Evolutionary conservation across 805 yeast genomes (phyloP), one percentile per base, ranked within the genome.

Genomic region (Candida verbasci): DNA sequence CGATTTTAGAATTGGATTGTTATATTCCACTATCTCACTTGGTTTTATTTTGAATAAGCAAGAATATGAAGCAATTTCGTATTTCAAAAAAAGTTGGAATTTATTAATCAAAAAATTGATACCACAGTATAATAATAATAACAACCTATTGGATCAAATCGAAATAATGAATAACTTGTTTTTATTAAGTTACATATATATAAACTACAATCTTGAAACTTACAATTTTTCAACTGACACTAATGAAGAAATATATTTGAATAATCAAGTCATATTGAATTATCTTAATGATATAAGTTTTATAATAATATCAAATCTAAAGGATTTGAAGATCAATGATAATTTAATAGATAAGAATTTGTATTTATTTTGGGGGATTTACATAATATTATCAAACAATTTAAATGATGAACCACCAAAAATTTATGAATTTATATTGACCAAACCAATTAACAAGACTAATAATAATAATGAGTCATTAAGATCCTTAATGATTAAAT

Each of bases 281-380:
- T 71, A 72, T 43, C 54, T 76, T 34, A 72, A 75, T 45, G 74
- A 73, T 40, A 66, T 70, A 11, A 56, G 68, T 22, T 56, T 55
- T 40, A 61, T 71, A 17, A 68, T 72, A 31, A 52, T 71, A 36
- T 49, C 66, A 21, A 66, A 68, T 39, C 46, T 60, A 35, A 46
- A 48, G 7, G 46, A 47, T 26, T 42, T 43, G 14, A 30, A 38
- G 12, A 32, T 14, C n/a, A 40, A 38, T 50, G 43, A 49, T 9
- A 32, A 35, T 22, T 29, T 62, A 14, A 56, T 66, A 16, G 57
- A 56, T 23, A 47, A 53, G 17, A 61, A 58, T 37, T 46, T 56
- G 38, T 45, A 46, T n/a, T 46, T 68, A 17, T 59, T 65, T 37
- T 76, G 80, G 80, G 60, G 65, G 41, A 66, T 76, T 12, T 76